These are phyloP conservation scores for Condylostoma magnum DNA, from an alignment of 169 alveolate species.

Conservation along the genomic window DNA sequence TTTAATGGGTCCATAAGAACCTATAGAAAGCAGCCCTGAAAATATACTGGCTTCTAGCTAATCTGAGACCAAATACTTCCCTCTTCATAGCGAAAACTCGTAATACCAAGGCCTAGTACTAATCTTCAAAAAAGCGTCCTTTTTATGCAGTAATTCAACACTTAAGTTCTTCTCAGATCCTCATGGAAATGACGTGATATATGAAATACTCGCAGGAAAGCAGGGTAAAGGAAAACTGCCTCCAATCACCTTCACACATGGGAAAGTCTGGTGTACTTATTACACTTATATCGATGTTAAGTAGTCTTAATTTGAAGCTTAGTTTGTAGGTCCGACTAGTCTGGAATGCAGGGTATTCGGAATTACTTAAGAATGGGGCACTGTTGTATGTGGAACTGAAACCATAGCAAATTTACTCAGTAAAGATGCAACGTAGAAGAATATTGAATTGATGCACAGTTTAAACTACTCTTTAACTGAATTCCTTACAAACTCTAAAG, in stretches of 20 bases:
- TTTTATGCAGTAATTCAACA: constrained; percentile 46
- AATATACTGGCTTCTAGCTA: constrained; percentile 14
- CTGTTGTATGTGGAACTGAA: constrained; percentile 35
- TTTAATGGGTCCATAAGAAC: constrained; percentile 7
- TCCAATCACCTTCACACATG: constrained; percentile 50
- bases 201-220: constrained; percentile 36
- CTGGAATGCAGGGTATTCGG: constrained; percentile 42
- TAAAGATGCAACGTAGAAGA: background rate
- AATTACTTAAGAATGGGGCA: constrained; percentile 51
- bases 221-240: constrained; percentile 35
- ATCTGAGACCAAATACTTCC: constrained; percentile 3
- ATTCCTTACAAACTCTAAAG: background rate
- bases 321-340: constrained; percentile 13
- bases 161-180: constrained; percentile 60
- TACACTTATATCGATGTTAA: constrained; percentile 46
- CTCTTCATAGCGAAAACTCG: constrained; percentile 3
- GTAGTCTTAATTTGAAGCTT: constrained; percentile 32
- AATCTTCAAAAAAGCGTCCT: constrained; percentile 48
- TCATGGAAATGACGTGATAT: constrained; percentile 43
- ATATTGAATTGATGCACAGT: constrained; percentile 6
- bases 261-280: constrained; percentile 50
- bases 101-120: constrained; percentile 47
- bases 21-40: constrained; percentile 26
- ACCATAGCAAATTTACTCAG: background rate
- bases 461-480: constrained; percentile 1